Evolutionary conservation across 768 basidiomycete species (phyloP).

Genomic region (Mycena olivaceomarginata): DNA sequence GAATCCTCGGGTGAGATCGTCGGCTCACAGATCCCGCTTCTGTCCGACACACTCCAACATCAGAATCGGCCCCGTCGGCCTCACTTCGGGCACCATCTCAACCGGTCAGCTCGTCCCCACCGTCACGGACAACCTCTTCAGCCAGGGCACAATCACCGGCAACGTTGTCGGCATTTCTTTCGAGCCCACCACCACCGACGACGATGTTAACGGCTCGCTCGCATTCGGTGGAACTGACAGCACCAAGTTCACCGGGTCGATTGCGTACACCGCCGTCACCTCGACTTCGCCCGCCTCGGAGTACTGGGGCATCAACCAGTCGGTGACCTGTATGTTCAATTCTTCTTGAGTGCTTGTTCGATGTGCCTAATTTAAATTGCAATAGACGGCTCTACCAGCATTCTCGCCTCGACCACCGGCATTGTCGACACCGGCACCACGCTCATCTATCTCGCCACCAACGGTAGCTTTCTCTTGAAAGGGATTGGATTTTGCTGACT

Average conservation of each 20-base stretch:
- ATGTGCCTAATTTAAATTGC: no score
- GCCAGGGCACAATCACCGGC: no score
- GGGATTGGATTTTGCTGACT: no score
- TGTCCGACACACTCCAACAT: conserved; percentile 46
- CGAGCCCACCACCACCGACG: no score
- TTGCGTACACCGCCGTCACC: conserved; percentile 66
- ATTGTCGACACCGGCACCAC: no score
- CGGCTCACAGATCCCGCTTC: neutral
- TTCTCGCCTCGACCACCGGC: no score
- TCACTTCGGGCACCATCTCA: conserved; percentile 59
- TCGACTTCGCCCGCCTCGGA: conserved; percentile 58
- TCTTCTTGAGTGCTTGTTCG: no score
- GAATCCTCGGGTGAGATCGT: conserved; percentile 75
- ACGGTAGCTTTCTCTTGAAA: neutral
- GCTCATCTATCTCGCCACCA: conserved; percentile 13
- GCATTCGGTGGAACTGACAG: no score
- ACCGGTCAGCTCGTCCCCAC: conserved; percentile 63
- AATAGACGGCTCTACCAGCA: no score
- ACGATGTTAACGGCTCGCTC: no score
- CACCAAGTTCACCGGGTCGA: conserved; percentile 64
- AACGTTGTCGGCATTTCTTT: no score
- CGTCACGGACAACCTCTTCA: conserved; percentile 63
- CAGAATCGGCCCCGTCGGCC: conserved; percentile 75
- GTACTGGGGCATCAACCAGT: conserved; percentile 80
- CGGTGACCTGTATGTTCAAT: conserved; percentile 58